Percentiles rank a stretch among this genome's conserved stretches.
Conservation (phyloP, 2,329 filamentous ascomycete species). For the Hypocreales sp. region DNA sequence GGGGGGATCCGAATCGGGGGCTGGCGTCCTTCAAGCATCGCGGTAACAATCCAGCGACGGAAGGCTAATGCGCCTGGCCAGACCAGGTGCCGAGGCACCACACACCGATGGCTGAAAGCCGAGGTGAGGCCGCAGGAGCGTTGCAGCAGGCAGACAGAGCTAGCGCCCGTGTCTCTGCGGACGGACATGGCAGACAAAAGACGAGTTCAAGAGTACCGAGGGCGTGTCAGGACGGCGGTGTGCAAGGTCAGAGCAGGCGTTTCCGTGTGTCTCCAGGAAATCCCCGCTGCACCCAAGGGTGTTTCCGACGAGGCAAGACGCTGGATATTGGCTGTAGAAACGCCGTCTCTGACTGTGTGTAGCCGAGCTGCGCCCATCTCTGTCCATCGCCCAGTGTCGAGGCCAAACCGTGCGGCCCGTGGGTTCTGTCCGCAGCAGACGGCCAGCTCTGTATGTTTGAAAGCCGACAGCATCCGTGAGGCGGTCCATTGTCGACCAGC, state of each 20-base stretch:
- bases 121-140: constrained; percentile 25
- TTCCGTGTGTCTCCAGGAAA: constrained; percentile 30
- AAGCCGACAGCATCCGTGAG: constrained; percentile 15
- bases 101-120: constrained; percentile 26
- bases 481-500: constrained; percentile 30
- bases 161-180: background rate
- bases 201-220: constrained; percentile 23
- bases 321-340: constrained; percentile 17
- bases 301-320: constrained; percentile 29
- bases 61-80: constrained; percentile 43
- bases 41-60: constrained; percentile 25
- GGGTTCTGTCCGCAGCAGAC: constrained; percentile 6
- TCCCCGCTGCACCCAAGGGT: constrained; percentile 19
- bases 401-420: constrained; percentile 7
- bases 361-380: constrained; percentile 28
- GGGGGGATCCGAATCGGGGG: constrained; percentile 15
- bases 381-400: constrained; percentile 5
- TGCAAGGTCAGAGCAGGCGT: constrained; percentile 18
- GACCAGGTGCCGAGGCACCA: constrained; percentile 28
- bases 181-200: background rate
- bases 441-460: constrained; percentile 4
- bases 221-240: constrained; percentile 22
- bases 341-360: constrained; percentile 29
- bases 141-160: constrained; percentile 9
- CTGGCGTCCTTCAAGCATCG: constrained; percentile 32